Base-by-base conservation (phyloP, 1,139 yeast genomes). In the Pneumocystis wakefieldiae region DNA sequence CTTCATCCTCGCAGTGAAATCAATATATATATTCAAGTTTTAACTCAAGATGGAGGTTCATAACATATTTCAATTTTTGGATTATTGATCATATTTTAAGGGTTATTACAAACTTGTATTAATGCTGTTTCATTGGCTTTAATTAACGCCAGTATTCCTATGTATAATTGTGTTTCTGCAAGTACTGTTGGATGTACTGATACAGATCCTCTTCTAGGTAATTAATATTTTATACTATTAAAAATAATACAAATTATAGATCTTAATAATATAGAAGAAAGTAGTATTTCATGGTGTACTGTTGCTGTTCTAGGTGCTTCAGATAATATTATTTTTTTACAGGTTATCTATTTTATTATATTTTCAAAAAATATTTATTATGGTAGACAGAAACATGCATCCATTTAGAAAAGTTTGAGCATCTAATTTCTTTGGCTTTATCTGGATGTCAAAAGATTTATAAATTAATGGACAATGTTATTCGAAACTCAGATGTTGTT, bases 111-210 rank as follows among this genome's bases (percentile, higher is more conserved):
- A 0, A 80, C 87, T 0, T 82, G 94, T 70, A 79, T 89, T 61
- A 92, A 94, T 72, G 89, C 97, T n/a, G 82, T 87, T 62, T 88
- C 96, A 0, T 76, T 92, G 68, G 97, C 96, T 0, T 77, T 92
- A 62, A 83, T 92, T 60, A 97, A 94, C 75, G 97, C 97, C 0
- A 98, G 98, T 60, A 85, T 92, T 59, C 87, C 97, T 19, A 86
- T 92, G 88, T 86, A 86, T 71, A 97, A 92, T 72, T 91, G 88
- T 71, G 86, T 92, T 15, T 81, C 90, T 62, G 84, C 95, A 2
- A 80, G 89, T 42, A 80, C 86, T 42, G 87, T 91, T 7, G 97
- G 97, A 0, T 75, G 88, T 55, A 85, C 83, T 71, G 92, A 86
- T 69, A 80, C 83, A 15, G 76, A 75, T 10, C 90, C 96, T 15